Evolutionary conservation across 2,329 filamentous ascomycete genomes (phyloP).

Genomic region (Nannizziopsis barbatae): DNA sequence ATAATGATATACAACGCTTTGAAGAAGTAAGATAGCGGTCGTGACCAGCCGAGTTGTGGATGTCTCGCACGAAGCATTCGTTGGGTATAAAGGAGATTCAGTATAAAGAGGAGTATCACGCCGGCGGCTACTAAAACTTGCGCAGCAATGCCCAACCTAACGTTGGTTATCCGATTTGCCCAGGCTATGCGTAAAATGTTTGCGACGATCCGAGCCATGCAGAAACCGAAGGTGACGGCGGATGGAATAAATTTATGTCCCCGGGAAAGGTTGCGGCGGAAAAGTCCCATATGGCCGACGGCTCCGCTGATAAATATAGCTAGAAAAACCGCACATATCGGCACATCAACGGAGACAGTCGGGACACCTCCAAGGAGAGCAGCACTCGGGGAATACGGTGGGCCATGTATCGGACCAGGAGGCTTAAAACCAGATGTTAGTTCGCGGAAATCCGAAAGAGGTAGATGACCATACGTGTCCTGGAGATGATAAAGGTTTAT

Average conservation of each 20-base stretch:
- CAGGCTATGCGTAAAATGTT: constrained; percentile 45
- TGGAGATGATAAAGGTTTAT: too few relatives aligned
- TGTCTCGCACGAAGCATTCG: constrained; percentile 64
- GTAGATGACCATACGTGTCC: too few relatives aligned
- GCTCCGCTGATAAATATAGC: constrained; percentile 36
- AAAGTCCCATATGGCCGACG: constrained; percentile 36
- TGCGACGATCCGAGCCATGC: constrained; percentile 39
- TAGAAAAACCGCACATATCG: constrained; percentile 54
- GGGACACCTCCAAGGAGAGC: constrained; percentile 41
- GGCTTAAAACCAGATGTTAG: background rate
- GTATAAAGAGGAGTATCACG: constrained; percentile 61
- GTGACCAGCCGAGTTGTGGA: constrained; percentile 59
- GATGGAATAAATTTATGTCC: constrained; percentile 42
- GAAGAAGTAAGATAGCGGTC: constrained; percentile 42
- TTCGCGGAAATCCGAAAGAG: too few relatives aligned
- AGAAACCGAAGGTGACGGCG: constrained; percentile 39
- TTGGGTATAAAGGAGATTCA: constrained; percentile 68
- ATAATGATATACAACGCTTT: constrained; percentile 50
- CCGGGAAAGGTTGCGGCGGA: constrained; percentile 32
- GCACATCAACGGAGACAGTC: constrained; percentile 48
- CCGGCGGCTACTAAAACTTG: constrained; percentile 62
- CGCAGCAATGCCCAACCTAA: constrained; percentile 46
- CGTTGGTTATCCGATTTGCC: constrained; percentile 38
- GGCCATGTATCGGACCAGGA: constrained; percentile 8
- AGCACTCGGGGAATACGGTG: constrained; percentile 24